Base-by-base conservation (phyloP, 139 green algal species). In the Asterochloris sp. region DNA sequence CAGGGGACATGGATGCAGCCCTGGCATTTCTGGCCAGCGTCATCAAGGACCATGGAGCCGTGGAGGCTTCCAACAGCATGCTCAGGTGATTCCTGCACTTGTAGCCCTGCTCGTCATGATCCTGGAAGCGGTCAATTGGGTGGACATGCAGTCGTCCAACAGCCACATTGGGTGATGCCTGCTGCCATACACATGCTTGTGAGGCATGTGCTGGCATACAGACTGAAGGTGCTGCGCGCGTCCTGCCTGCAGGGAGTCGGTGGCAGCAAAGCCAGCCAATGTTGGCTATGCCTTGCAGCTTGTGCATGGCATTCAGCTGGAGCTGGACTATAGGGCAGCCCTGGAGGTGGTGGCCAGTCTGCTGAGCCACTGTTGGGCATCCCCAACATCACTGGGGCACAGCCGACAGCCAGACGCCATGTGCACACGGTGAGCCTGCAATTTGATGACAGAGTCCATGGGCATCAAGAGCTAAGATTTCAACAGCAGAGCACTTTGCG, bases 281-380 rank as follows among this genome's bases (percentile, higher is more conserved):
- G 73, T 83, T 24, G 84, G 67, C 60, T 91, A 90, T 87, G 82
- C 79, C 1, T 85, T 96, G 61, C 90, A 90, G 73, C 82, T 90
- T 11, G 78, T 91, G 38, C 91, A 96, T 78, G 81, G 86, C 23
- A 68, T 91, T 62, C 91, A 96, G 87, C 82, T 95, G 69, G 12
- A 86, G 17, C 87, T 90, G 29, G 47, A 85, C 8, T 87, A 84
- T 23, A 69, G 47, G 12, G 82, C 64, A 15, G 86, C 81, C 60
- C 21, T 93, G 62, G 24, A 79, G 19, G 62, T 88, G 17, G 69
- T 78, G n/a, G 19, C 14, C 47, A 60, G 74, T 79, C 76, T 82
- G 67, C 26, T 26, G 12, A 23, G 21, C 29, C 17, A 82, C 68
- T 54, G 38, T 6, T 54, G 38, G 38, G 38, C 38, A 54, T 54